Conservation (phyloP, 768 basidiomycete genomes). For the Chalciporus piperatus region DNA sequence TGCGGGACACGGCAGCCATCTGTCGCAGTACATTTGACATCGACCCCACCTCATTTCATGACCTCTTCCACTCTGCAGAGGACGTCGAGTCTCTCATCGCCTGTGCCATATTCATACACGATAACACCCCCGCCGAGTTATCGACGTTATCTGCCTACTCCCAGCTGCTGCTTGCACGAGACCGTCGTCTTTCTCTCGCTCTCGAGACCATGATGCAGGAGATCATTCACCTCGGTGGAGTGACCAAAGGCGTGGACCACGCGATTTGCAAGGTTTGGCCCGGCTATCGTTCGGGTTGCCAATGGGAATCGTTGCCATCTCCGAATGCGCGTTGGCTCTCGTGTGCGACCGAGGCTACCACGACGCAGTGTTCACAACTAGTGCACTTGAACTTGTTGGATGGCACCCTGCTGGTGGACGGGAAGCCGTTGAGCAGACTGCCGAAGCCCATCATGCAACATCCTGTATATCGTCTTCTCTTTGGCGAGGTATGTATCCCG, state of each 20-base stretch:
- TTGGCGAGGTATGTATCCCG: constrained; percentile 33
- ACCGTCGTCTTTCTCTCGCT: constrained; percentile 31
- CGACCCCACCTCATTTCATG: background rate
- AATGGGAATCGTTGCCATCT: constrained; percentile 20
- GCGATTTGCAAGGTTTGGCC: constrained; percentile 33
- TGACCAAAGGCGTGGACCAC: constrained; percentile 25
- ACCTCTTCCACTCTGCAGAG: constrained; percentile 19
- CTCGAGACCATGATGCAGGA: constrained; percentile 22
- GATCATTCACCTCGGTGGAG: constrained; percentile 4
- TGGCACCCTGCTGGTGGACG: constrained; percentile 41
- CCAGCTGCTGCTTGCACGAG: constrained; percentile 26
- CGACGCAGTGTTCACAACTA: constrained; percentile 17
- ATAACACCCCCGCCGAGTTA: constrained; percentile 25
- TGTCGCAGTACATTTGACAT: constrained; percentile 32
- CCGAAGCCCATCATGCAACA: constrained; percentile 33
- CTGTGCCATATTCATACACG: constrained; percentile 32
- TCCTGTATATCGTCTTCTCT: constrained; percentile 34
- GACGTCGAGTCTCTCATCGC: constrained; percentile 31
- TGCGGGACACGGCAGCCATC: constrained; percentile 20
- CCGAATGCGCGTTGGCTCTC: constrained; percentile 31
- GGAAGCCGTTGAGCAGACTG: constrained; percentile 38
- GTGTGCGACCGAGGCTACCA: constrained; percentile 16
- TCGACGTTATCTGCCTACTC: constrained; percentile 5
- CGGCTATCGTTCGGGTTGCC: constrained; percentile 22
- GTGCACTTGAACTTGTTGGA: constrained; percentile 41